Base-by-base conservation (phyloP, 331 rosid species). In the Pyracantha coccinea region DNA sequence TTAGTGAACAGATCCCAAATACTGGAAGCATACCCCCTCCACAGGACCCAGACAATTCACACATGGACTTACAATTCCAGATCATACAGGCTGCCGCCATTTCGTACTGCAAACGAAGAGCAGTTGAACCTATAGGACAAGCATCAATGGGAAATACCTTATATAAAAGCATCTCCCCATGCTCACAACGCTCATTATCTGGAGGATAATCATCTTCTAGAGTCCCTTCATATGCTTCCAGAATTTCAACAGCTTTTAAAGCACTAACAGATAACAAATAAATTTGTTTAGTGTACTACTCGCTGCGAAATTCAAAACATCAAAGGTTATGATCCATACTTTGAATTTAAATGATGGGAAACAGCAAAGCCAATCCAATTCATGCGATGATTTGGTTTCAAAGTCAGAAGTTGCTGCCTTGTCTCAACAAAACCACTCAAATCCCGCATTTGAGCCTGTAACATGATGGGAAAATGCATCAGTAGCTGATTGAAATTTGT, bases 311-410 rank as follows among this genome's bases (percentile, higher is more conserved):
- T 74, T 35, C 6, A 61, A 60, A n/a, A 63, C 20, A 64, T 60
- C 71, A 44, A 59, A 69, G 75, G 67, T 57, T 70, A 66, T 64
- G 75, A 38, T 38, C 21, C 85, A 68, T 94, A 94, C 99, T 90
- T 87, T 50, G 92, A 81, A 82, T 94, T 92, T 88, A 94, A 85
- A 82, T 94, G 97, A 82, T 94, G 96, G 55, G 99, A 76, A 81
- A 91, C 97, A 64, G 96, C 83, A 89, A 94, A 94, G 41, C 97
- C 99, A 79, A 94, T 94, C 99, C 99, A 94, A 81, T 94, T 94
- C 99, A 90, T 92, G 84, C 99, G 99, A 83, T 94, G 99, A 78
- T 92, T 94, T 76, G 99, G 90, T 90, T 94, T 94, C 77, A 94
- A 85, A 59, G 91, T 87, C 85, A 94, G 76, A 75, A 94, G 99